A percentile compares a stretch with the other conserved stretches of the same genome.
Evolutionary conservation across 2,329 filamentous ascomycete species (phyloP).

Genomic region (Didymella segeticola): DNA sequence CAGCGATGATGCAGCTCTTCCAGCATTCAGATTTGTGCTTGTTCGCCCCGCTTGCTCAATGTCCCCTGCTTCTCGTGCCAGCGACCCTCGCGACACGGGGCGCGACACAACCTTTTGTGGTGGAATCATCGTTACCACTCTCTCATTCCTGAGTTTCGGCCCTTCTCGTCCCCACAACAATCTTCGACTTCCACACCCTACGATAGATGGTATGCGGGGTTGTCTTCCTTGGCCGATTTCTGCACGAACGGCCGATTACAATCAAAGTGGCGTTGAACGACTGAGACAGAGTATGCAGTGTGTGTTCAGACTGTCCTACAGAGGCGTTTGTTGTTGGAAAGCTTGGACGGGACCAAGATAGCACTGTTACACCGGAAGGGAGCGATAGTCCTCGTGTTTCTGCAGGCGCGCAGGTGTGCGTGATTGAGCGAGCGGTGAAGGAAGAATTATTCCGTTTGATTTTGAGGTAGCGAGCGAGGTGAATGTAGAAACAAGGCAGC

Average conservation of each 20-base stretch:
- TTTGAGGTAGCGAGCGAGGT: slow-evolving; percentile 18
- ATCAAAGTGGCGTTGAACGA: background rate
- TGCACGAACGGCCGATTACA: background rate
- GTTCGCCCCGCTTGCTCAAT: slow-evolving; percentile 34
- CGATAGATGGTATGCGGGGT: background rate
- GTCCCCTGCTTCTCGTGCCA: slow-evolving; percentile 14
- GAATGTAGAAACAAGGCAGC: slow-evolving; percentile 17
- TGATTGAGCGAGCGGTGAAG: slow-evolving; percentile 27
- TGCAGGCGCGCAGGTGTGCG: background rate
- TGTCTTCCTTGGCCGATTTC: background rate
- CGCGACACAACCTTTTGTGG: slow-evolving; percentile 27
- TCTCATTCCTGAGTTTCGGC: slow-evolving; percentile 16
- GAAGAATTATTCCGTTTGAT: slow-evolving; percentile 5
- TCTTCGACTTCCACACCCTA: background rate
- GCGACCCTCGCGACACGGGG: slow-evolving; percentile 21
- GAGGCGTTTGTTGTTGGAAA: slow-evolving; percentile 3
- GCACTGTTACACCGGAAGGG: slow-evolving; percentile 8
- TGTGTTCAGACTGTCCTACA: background rate
- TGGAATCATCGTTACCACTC: slow-evolving; percentile 29
- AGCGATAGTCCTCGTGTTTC: background rate
- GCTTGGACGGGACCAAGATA: slow-evolving; percentile 5
- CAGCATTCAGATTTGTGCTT: slow-evolving; percentile 26
- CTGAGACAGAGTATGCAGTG: background rate
- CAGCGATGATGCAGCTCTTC: slow-evolving; percentile 29
- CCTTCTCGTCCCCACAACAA: slow-evolving; percentile 8